phyloP scores from a whole-genome alignment of 352 stramenopile genomes.

The Phytophthora palmivora region DNA sequence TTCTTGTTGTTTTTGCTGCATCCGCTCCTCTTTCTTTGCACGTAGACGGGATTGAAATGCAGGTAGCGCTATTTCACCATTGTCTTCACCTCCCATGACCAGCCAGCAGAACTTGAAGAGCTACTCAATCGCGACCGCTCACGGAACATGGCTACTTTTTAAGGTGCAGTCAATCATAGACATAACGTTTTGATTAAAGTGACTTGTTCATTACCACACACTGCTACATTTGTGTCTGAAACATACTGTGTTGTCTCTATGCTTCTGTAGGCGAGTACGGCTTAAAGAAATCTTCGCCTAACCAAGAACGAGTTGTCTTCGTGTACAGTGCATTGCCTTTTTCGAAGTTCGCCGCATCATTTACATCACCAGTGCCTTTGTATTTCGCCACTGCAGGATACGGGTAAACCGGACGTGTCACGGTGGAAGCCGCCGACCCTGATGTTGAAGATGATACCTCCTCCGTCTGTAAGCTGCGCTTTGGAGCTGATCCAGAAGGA shows the following conservation, averaged over 20 bases:
- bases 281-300: conserved; percentile 38
- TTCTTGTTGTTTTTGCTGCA: conserved; percentile 31
- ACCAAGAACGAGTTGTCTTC: conserved; percentile 36
- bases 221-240: no score
- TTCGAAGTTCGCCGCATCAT: conserved; percentile 40
- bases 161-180: no score
- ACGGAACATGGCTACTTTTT: conserved; percentile 15
- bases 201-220: background rate
- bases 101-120: no score
- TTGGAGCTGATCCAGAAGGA: conserved; percentile 12
- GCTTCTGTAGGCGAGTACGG: conserved; percentile 29
- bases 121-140: conserved; percentile 12
- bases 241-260: conserved; percentile 5
- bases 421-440: conserved; percentile 29
- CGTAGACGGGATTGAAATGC: conserved; percentile 61
- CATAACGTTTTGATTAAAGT: no score
- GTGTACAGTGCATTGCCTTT: conserved; percentile 41
- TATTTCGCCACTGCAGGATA: conserved; percentile 42
- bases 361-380: conserved; percentile 33
- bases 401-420: conserved; percentile 39
- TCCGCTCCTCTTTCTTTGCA: conserved; percentile 67
- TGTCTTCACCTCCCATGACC: conserved; percentile 14
- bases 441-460: conserved; percentile 26
- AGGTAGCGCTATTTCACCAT: background rate
- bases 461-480: conserved; percentile 20